Base-by-base conservation (phyloP, 768 basidiomycete genomes). In the Tylopilus vinaceipallidus region DNA sequence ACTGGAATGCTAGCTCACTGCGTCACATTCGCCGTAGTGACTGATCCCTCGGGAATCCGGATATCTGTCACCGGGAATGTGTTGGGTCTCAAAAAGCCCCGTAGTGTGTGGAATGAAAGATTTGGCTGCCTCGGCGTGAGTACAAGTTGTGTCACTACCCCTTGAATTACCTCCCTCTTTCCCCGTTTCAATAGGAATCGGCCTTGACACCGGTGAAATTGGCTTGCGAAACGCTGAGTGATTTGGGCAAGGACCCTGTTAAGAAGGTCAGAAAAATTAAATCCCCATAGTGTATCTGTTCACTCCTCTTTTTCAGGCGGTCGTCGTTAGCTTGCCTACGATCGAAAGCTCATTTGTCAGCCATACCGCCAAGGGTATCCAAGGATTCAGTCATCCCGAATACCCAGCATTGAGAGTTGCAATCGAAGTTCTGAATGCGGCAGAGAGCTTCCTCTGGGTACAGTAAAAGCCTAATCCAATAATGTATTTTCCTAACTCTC, bases 361-460 rank as follows among this genome's bases (percentile, higher is more conserved):
- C 10, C 86, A 93, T 63, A 84, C 82, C 8, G 79, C 89, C 0
- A 91, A 86, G 63, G 84, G 86, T 24, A 84, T 94, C 33, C 74
- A 77, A 62, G 89, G 91, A 22, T 94, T 87, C 65, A 70, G 82
- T 47, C 86, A 95, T 62, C 82, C 85, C 6, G 91, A 95, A 52
- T 85, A 85, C 59, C 86, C 95, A 3, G 86, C 86, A n/a, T 70
- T 95, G 23, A 79, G 85, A 19, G 79, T 98, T n/a, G 84, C 94
- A 4, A 70, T 84, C 2, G 89, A 95, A 57, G 82, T 93, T 14
- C 73, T 99, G 43, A 97, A 97, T 58, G 95, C 92, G 12, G 84
- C 91, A 10, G 97, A 98, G 73, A 89, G 91, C 56, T 97, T 86
- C 65, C 81, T 98, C 49, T 98, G 95, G 95, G 90, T 91, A 68